Evolutionary conservation across 116 monocot genomes (phyloP).

Genomic region (Trichopus zeylanicus): DNA sequence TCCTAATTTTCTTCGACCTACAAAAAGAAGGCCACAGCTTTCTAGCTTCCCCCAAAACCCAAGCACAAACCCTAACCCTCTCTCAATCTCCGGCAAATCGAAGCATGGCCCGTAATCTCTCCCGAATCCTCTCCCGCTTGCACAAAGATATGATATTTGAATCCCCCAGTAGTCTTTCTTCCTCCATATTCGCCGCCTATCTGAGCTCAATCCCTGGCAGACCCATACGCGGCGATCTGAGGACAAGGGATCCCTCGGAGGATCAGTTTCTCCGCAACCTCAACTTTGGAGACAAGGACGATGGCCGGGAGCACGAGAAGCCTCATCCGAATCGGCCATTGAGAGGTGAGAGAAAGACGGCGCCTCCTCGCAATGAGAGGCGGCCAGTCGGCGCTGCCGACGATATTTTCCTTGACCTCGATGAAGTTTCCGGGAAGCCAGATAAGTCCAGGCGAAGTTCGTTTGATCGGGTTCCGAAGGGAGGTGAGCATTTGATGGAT

Average conservation of each 20-base stretch:
- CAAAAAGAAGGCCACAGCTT: no score
- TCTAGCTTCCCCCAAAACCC: no score
- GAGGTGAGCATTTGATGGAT: background rate
- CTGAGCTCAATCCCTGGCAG: constrained; percentile 25
- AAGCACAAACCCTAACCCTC: background rate
- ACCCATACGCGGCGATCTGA: no score
- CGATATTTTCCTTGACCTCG: no score
- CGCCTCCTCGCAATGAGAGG: background rate
- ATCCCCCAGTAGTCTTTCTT: background rate
- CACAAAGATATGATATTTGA: background rate
- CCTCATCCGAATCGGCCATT: background rate
- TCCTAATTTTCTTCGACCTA: no score
- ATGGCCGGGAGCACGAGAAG: background rate
- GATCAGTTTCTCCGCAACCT: constrained; percentile 31
- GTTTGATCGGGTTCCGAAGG: no score
- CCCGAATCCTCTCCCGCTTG: background rate
- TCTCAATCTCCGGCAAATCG: background rate
- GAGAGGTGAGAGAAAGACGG: constrained; percentile 7
- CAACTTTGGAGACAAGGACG: constrained; percentile 22
- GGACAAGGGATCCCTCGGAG: constrained; percentile 12
- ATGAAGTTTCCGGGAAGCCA: no score
- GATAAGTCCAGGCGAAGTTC: no score
- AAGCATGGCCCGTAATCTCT: background rate
- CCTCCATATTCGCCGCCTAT: background rate
- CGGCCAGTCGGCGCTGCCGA: background rate